Base-by-base conservation (phyloP, 805 yeast genomes). In the Zygoascus biomembranicola region DNA sequence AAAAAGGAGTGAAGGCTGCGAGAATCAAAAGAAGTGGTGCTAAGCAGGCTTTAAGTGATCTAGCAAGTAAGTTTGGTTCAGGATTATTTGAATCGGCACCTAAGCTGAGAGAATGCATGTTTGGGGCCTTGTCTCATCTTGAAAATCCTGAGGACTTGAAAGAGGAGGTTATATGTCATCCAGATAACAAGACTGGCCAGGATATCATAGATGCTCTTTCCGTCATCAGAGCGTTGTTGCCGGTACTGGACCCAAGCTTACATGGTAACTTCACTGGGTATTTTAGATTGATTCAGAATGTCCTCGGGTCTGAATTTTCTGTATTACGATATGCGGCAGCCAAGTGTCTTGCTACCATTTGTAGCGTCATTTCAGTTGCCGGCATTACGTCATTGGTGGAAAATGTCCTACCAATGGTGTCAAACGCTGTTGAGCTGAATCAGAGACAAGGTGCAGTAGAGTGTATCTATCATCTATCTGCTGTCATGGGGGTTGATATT, bases 381-480 rank as follows among this genome's bases (percentile, higher is more conserved):
- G 87, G 89, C 0, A 85, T 94, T 69, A 84, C 95, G 8, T 81
- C 80, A 56, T 73, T 92, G 54, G 90, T 94, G n/a, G 81, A 84
- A 59, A 73, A 78, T 8, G 76, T 92, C 1, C 70, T 95, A 43
- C 97, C 97, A 1, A 75, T 88, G 77, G 71, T 90, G 65, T 82
- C 82, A 59, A 88, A 86, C 67, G 87, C 94, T 0, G 81, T 86
- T 14, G 79, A 78, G 32, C 71, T 83, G 8, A 76, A 72, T 26
- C 85, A 83, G 56, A 79, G 99, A 57, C 97, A 92, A 71, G 99
- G 99, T 63, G 90, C 95, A 6, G 85, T 89, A 53, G 99, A 94
- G 69, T 80, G 94, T 23, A 77, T 92, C 8, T 90, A 88, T 66
- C 97, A 94, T 64, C 73, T 94, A 47, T 81, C 96, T 1, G 75